A percentile compares a stretch with the other conserved stretches of the same genome.
Conservation (phyloP, 352 stramenopile species). For the Globisporangium emineosum region DNA sequence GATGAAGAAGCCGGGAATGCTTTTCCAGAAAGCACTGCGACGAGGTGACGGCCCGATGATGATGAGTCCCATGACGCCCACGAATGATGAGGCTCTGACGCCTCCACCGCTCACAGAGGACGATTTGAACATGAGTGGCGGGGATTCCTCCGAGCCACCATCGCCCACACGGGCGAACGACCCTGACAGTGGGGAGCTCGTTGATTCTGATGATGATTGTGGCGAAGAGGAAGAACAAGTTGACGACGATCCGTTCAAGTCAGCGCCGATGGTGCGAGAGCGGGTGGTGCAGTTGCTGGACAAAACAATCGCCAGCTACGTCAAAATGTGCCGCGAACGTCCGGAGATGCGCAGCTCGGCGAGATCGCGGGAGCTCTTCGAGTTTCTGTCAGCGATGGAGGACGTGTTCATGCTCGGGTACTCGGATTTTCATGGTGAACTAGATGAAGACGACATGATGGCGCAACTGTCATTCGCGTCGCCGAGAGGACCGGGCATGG, state of each 20-base stretch:
- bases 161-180: neutral
- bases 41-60: conserved; percentile 14
- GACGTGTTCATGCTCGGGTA: conserved; percentile 70
- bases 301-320: conserved; percentile 53
- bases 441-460: conserved; percentile 5
- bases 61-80: conserved; percentile 18
- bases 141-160: conserved; percentile 12
- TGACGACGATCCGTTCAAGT: conserved; percentile 6
- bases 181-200: neutral
- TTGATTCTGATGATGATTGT: neutral
- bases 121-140: conserved; percentile 12
- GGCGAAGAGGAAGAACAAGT: conserved; percentile 15
- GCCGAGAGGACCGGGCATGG: conserved; percentile 5
- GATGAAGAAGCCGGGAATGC: conserved; percentile 63
- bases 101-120: conserved; percentile 22
- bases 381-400: conserved; percentile 66
- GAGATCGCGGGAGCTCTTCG: conserved; percentile 62
- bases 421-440: conserved; percentile 20
- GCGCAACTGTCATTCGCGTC: conserved; percentile 2
- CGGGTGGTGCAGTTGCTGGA: conserved; percentile 54
- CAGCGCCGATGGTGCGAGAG: conserved; percentile 36
- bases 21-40: conserved; percentile 59
- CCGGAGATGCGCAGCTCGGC: conserved; percentile 65
- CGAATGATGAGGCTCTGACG: conserved; percentile 29
- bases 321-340: conserved; percentile 55